A percentile compares a stretch with the other conserved stretches of the same genome.
Conservation (phyloP, 1,139 yeast genomes). For the Groenewaldozyma auringiensis region DNA sequence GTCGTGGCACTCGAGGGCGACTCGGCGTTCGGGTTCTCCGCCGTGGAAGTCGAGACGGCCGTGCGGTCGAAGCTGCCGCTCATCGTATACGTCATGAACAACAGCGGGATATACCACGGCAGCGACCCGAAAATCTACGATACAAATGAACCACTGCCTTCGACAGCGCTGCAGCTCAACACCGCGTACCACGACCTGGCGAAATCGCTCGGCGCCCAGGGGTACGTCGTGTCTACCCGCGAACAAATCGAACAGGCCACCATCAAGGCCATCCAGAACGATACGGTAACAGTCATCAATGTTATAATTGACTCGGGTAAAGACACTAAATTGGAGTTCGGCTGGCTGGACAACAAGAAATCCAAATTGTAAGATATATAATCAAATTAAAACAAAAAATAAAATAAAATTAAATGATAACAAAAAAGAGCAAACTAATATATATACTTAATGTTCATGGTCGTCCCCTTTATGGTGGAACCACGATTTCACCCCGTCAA, state of each 20-base stretch:
- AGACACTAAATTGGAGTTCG: conserved; percentile 47
- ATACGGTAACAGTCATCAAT: conserved; percentile 43
- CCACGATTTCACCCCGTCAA: conserved; percentile 13
- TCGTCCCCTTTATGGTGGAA: conserved; percentile 1
- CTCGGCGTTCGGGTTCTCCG: conserved; percentile 65
- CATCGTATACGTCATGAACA: conserved; percentile 55
- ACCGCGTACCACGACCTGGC: conserved; percentile 51
- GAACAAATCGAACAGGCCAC: conserved; percentile 37
- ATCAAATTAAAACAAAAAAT: neutral
- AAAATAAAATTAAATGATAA: conserved; percentile 9
- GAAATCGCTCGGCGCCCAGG: conserved; percentile 47
- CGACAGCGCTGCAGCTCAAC: conserved; percentile 49
- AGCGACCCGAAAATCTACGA: conserved; percentile 32
- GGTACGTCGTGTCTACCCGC: conserved; percentile 39
- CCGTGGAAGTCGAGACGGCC: conserved; percentile 57
- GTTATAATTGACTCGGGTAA: conserved; percentile 52
- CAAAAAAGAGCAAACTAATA: too few species aligned
- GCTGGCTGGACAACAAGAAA: conserved; percentile 44
- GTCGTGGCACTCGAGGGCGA: conserved; percentile 62
- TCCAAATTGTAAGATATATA: neutral
- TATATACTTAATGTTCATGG: conserved; percentile 1
- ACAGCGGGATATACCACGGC: conserved; percentile 62
- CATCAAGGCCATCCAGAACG: conserved; percentile 34
- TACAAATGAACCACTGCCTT: conserved; percentile 33
- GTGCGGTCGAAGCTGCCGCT: conserved; percentile 46